A percentile compares a stretch with the other conserved stretches of the same genome.
Conservation (phyloP, 768 basidiomycete genomes). For the Amanita phalloides region DNA sequence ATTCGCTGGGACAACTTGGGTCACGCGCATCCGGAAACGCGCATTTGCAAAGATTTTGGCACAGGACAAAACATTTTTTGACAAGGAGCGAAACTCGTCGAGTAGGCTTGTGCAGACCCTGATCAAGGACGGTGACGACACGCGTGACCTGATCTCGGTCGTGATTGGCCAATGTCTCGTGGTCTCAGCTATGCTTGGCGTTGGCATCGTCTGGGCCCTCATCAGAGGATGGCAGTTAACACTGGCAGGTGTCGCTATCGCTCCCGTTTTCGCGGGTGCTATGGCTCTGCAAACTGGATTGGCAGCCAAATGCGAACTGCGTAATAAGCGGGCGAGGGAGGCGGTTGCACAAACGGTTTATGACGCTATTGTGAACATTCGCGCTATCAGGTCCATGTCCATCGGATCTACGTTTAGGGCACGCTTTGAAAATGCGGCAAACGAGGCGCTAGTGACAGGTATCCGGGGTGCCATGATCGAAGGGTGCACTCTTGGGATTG, state of each 20-base stretch:
- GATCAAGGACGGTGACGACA: constrained; percentile 87
- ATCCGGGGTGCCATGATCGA: constrained; percentile 77
- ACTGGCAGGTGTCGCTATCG: constrained; percentile 79
- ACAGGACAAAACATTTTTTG: constrained; percentile 88
- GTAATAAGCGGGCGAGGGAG: constrained; percentile 83
- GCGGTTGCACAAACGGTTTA: constrained; percentile 79
- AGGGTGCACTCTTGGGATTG: constrained; percentile 75
- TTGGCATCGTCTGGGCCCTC: constrained; percentile 88
- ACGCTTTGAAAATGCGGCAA: constrained; percentile 57
- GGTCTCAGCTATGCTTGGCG: constrained; percentile 67
- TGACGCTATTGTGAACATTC: constrained; percentile 75
- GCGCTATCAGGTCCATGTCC: constrained; percentile 81
- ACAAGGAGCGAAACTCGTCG: constrained; percentile 48
- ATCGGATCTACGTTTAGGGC: constrained; percentile 61
- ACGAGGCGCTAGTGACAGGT: constrained; percentile 54
- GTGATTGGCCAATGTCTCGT: constrained; percentile 66
- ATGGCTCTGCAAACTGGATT: constrained; percentile 71
- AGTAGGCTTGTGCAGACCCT: constrained; percentile 59
- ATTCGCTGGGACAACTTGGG: constrained; percentile 63
- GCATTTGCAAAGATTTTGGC: constrained; percentile 50
- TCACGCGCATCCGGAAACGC: constrained; percentile 45
- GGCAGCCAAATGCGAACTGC: constrained; percentile 57
- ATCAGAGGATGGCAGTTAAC: constrained; percentile 87
- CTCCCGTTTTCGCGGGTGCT: constrained; percentile 67
- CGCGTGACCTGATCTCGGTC: constrained; percentile 61